Percentiles rank a stretch among this genome's conserved stretches.
These are phyloP conservation scores for Termitomyces sp. DNA, from an alignment of 768 basidiomycete genomes.

Conservation along the genomic window DNA sequence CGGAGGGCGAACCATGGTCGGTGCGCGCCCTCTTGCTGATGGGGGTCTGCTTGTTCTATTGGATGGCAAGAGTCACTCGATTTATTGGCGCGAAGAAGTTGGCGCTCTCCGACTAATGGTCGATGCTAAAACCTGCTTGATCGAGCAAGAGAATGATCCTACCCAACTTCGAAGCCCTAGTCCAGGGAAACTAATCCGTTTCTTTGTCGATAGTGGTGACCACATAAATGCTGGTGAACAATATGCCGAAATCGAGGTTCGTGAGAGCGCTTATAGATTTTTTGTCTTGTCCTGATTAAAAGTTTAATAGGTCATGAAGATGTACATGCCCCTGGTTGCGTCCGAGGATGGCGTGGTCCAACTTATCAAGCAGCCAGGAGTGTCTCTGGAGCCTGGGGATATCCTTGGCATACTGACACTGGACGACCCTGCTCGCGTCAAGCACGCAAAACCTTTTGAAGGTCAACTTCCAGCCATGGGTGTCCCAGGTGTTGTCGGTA, in stretches of 20 bases:
- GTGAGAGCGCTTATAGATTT: constrained; percentile 13
- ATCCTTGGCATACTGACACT: constrained; percentile 95
- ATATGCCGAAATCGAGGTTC: constrained; percentile 96
- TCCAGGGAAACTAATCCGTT: constrained; percentile 94
- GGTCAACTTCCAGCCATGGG: constrained; percentile 89
- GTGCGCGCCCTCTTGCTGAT: constrained; percentile 88
- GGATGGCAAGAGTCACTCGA: constrained; percentile 92
- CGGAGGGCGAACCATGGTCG: constrained; percentile 89
- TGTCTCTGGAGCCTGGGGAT: constrained; percentile 94
- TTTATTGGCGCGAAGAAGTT: constrained; percentile 98
- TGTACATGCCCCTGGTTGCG: constrained; percentile 98
- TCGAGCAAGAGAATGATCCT: constrained; percentile 99
- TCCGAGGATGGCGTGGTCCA: constrained; percentile 92
- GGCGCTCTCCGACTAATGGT: constrained; percentile 90
- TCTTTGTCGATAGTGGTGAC: constrained; percentile 94
- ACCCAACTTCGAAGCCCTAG: constrained; percentile 94
- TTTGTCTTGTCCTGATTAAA: not conserved
- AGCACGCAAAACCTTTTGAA: constrained; percentile 97
- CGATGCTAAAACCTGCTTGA: constrained; percentile 95
- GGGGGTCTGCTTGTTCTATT: constrained; percentile 90
- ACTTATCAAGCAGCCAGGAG: constrained; percentile 97
- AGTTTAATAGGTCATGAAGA: constrained; percentile 82
- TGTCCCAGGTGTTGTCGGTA: constrained; percentile 77
- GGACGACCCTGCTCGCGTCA: constrained; percentile 94
- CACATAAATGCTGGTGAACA: constrained; percentile 95